These are phyloP conservation scores for Conticribra weissflogii DNA, from an alignment of 108 stramenopile genomes.

Conservation along the genomic window DNA sequence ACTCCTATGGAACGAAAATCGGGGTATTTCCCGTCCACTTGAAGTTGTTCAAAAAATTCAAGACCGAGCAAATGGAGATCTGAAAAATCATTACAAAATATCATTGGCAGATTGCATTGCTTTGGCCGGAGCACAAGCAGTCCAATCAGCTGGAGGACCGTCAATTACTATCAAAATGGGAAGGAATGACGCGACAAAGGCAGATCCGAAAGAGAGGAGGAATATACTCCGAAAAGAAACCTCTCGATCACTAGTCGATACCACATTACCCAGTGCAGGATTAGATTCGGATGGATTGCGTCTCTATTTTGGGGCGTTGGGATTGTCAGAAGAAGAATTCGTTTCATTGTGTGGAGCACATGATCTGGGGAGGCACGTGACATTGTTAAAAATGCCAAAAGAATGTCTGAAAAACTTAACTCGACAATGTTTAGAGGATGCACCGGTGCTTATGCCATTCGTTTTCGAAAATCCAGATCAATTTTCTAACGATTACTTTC, in stretches of 20 bases:
- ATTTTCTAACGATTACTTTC: conserved; percentile 56
- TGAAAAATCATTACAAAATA: conserved; percentile 10
- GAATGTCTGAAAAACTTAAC: conserved; percentile 57
- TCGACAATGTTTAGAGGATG: conserved; percentile 60
- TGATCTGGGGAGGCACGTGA: conserved; percentile 68
- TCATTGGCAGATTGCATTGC: conserved; percentile 68
- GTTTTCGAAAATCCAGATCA: conserved; percentile 49
- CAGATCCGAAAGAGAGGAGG: conserved; percentile 36
- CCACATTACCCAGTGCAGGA: conserved; percentile 58
- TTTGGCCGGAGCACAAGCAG: conserved; percentile 53
- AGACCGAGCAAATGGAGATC: conserved; percentile 10
- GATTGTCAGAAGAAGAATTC: conserved; percentile 57
- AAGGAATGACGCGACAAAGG: conserved; percentile 36
- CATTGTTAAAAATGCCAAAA: conserved; percentile 61
- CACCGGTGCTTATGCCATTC: conserved; percentile 65
- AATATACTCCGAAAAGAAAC: conserved; percentile 16
- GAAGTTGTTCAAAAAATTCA: conserved; percentile 44
- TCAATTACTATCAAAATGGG: conserved; percentile 52
- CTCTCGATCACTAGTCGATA: conserved; percentile 46
- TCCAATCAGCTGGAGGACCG: conserved; percentile 57
- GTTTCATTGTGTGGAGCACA: conserved; percentile 62
- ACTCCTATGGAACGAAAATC: conserved; percentile 59
- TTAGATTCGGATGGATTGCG: conserved; percentile 65
- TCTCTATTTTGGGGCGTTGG: conserved; percentile 58
- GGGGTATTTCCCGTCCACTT: conserved; percentile 55